These are phyloP conservation scores for Acidomyces sp. DNA, from an alignment of 495 filamentous ascomycete genomes.

Conservation along the genomic window DNA sequence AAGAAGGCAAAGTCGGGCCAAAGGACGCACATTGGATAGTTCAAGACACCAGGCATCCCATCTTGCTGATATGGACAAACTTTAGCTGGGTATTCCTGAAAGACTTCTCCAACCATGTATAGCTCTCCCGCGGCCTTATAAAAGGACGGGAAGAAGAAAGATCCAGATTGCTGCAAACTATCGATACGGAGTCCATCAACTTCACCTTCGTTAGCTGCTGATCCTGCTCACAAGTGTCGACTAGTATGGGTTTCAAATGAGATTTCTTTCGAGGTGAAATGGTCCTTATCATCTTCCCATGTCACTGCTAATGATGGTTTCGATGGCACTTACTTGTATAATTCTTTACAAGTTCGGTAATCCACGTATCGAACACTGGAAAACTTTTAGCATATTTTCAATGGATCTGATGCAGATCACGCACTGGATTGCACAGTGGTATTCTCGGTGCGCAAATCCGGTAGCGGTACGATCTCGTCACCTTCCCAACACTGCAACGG, in stretches of 20 bases:
- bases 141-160: conserved; percentile 52
- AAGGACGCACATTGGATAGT: conserved; percentile 49
- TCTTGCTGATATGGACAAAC: conserved; percentile 52
- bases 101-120: conserved; percentile 57
- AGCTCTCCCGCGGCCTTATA: conserved; percentile 53
- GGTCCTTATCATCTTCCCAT: too few species aligned
- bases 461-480: conserved; percentile 45
- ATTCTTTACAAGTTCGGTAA: conserved; percentile 45
- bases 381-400: too few species aligned
- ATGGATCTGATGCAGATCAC: too few species aligned
- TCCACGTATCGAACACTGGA: conserved; percentile 52
- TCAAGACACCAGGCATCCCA: conserved; percentile 46
- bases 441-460: conserved; percentile 53
- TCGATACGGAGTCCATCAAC: conserved; percentile 66
- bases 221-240: too few species aligned
- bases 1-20: too few species aligned
- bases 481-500: conserved; percentile 65
- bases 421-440: conserved; percentile 40
- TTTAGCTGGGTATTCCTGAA: conserved; percentile 45
- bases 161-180: conserved; percentile 55
- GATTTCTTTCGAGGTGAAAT: too few species aligned
- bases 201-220: too few species aligned
- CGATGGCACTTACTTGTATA: conserved; percentile 65
- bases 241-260: too few species aligned
- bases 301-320: conserved; percentile 57